Percentiles rank a stretch among this genome's conserved stretches.
phyloP scores from a whole-genome alignment of 129 eudicot species.

The Daucus carota region DNA sequence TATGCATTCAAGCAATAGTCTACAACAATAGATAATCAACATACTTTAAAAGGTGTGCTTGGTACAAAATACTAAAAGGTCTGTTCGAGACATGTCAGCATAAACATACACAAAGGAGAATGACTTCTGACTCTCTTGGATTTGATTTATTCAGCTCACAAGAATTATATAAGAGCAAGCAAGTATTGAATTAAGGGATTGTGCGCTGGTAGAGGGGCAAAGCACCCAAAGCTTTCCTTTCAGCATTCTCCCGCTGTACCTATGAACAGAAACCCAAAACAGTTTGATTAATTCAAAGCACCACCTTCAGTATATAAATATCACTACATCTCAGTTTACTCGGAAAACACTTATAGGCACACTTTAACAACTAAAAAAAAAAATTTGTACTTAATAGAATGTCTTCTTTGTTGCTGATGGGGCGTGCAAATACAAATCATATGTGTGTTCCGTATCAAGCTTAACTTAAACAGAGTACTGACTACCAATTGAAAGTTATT shows the following conservation, averaged over 20 bases:
- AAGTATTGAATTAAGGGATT: constrained; percentile 45
- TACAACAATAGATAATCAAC: too few relatives aligned
- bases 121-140: neutral
- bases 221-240: constrained; percentile 80
- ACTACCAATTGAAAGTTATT: neutral
- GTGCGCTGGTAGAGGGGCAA: constrained; percentile 72
- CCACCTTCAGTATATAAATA: neutral
- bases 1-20: too few relatives aligned
- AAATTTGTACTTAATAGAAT: neutral
- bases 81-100: neutral
- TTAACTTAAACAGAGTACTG: neutral
- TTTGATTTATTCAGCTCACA: neutral
- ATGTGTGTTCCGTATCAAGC: neutral
- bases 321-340: too few relatives aligned
- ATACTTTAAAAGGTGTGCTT: neutral
- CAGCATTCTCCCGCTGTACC: constrained; percentile 69
- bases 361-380: neutral
- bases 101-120: neutral
- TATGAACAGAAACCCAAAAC: constrained; percentile 12
- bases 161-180: neutral
- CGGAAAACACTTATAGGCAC: neutral
- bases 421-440: neutral
- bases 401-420: neutral
- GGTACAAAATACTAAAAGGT: neutral
- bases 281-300: neutral